Evolutionary conservation across 352 stramenopile species (phyloP).

Genomic region (Peronospora tabacina): DNA sequence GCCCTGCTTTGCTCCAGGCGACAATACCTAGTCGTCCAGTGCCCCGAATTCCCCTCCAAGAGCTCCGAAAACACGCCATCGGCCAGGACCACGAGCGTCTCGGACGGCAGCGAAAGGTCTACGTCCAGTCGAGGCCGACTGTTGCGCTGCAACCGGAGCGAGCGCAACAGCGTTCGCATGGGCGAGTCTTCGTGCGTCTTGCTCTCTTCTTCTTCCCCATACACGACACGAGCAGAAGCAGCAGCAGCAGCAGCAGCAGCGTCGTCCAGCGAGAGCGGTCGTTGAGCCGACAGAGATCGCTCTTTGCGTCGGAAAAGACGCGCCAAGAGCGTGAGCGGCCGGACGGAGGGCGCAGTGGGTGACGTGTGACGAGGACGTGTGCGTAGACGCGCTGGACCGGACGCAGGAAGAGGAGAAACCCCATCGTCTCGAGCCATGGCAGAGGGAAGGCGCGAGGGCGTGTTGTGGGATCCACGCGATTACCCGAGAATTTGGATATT

Average conservation of each 20-base stretch:
- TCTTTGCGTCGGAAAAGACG: constrained; percentile 35
- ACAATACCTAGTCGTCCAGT: constrained; percentile 49
- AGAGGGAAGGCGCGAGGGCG: too few species aligned
- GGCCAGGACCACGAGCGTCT: constrained; percentile 26
- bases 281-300: constrained; percentile 7
- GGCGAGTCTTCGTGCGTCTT: constrained; percentile 27
- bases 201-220: constrained; percentile 31
- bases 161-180: constrained; percentile 28
- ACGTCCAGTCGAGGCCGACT: not conserved
- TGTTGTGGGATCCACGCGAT: too few species aligned
- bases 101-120: not conserved
- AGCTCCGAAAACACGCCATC: constrained; percentile 52
- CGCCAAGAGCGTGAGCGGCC: constrained; percentile 26
- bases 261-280: not conserved
- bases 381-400: too few species aligned
- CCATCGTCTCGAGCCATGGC: too few species aligned
- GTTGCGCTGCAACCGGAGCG: constrained; percentile 28
- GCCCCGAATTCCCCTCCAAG: constrained; percentile 47
- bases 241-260: too few species aligned
- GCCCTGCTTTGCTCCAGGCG: constrained; percentile 36
- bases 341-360: constrained; percentile 7
- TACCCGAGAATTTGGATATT: too few species aligned
- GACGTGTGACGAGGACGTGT: constrained; percentile 1
- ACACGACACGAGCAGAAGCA: constrained; percentile 5
- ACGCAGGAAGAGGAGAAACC: too few species aligned